Conservation (phyloP, 345 rosid genomes). For the Jatropha curcas region DNA sequence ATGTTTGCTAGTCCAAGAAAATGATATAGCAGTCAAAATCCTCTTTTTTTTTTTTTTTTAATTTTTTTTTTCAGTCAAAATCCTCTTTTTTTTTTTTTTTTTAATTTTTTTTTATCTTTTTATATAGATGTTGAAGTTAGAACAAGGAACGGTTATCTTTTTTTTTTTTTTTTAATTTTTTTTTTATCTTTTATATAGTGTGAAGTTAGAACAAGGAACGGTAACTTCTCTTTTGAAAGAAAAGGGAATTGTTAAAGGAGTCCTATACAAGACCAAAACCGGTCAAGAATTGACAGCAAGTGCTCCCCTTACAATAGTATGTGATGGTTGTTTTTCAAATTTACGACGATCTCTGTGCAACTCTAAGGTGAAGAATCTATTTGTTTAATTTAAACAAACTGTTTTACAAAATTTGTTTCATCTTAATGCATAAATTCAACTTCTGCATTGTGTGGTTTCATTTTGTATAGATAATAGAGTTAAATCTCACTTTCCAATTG, state of each 20-base stretch:
- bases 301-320: conserved; percentile 75
- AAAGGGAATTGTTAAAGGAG: conserved; percentile 67
- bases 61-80: no score
- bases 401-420: no score
- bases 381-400: no score
- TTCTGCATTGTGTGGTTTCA: no score
- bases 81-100: no score
- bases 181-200: conserved; percentile 32
- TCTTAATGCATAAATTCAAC: no score
- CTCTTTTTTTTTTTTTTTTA: conserved; percentile 9
- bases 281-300: conserved; percentile 49
- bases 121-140: no score
- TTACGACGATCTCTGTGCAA: conserved; percentile 74
- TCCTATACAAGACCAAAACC: conserved; percentile 62
- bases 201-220: conserved; percentile 70
- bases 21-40: conserved; percentile 23
- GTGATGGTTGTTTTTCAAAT: conserved; percentile 82
- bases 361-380: conserved; percentile 46
- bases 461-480: no score
- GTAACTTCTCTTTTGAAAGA: conserved; percentile 67
- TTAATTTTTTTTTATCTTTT: no score
- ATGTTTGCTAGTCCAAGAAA: background rate
- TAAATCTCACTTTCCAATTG: no score
- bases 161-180: no score
- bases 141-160: no score